Evolutionary conservation across 2,329 filamentous ascomycete genomes (phyloP).

Genomic region (Aspergillus carbonarius): DNA sequence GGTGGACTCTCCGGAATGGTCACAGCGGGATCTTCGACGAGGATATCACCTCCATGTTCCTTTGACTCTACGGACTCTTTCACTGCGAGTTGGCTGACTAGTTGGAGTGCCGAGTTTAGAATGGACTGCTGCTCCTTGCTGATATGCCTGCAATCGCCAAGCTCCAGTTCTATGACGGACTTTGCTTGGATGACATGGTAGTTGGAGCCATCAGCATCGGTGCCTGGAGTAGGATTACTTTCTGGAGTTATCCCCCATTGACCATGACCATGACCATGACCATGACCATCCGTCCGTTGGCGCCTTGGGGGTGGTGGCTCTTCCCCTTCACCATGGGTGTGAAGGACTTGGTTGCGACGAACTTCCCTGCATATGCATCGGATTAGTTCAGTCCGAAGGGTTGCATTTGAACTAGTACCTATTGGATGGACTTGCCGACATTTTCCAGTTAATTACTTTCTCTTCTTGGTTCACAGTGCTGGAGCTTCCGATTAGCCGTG

Average conservation of each 20-base stretch:
- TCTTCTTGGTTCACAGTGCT: neutral
- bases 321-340: no score
- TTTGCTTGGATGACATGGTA: constrained; percentile 28
- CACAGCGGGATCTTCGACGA: constrained; percentile 5
- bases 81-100: constrained; percentile 20
- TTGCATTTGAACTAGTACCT: no score
- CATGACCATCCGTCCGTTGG: no score
- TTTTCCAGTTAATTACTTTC: no score
- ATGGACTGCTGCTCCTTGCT: constrained; percentile 20
- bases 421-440: no score
- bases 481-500: no score
- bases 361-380: no score
- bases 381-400: no score
- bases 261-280: no score
- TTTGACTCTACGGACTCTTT: neutral
- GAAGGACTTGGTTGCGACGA: no score
- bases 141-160: constrained; percentile 18
- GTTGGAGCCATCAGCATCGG: constrained; percentile 16
- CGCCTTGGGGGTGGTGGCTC: neutral
- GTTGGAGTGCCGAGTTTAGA: constrained; percentile 21
- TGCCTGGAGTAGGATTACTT: neutral
- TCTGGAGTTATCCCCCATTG: neutral
- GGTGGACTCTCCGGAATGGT: constrained; percentile 14
- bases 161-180: constrained; percentile 24
- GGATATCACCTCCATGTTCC: neutral